Evolutionary conservation across 805 yeast species (phyloP).

Genomic region (Myxozyma neotropica): DNA sequence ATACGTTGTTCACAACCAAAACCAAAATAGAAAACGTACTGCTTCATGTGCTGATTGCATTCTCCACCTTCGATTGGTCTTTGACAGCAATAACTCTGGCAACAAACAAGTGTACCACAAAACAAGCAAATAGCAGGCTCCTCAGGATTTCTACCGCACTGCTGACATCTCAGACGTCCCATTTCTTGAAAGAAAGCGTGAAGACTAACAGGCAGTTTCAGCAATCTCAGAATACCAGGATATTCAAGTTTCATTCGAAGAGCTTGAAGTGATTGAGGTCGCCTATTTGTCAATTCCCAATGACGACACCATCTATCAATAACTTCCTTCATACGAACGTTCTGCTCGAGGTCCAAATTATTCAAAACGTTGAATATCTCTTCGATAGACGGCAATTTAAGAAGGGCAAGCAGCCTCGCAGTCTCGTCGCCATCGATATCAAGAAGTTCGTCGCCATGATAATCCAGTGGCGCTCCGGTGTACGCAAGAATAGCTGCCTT

Average conservation of each 20-base stretch:
- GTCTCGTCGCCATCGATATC: slow-evolving; percentile 50
- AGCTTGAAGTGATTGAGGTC: slow-evolving; percentile 17
- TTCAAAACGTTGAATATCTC: neutral
- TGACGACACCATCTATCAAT: slow-evolving; percentile 30
- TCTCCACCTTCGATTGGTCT: slow-evolving; percentile 57
- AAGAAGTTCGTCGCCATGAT: slow-evolving; percentile 39
- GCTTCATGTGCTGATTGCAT: slow-evolving; percentile 71
- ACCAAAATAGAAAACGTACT: slow-evolving; percentile 40
- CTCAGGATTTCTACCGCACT: slow-evolving; percentile 43
- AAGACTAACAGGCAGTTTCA: slow-evolving; percentile 65
- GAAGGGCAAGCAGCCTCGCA: slow-evolving; percentile 53
- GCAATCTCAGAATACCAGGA: slow-evolving; percentile 65
- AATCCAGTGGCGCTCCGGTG: slow-evolving; percentile 54
- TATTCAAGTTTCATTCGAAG: slow-evolving; percentile 42
- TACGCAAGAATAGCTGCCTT: slow-evolving; percentile 59
- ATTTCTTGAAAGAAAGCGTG: slow-evolving; percentile 68
- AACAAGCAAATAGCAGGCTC: slow-evolving; percentile 88
- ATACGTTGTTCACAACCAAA: too few species aligned
- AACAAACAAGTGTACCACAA: slow-evolving; percentile 69
- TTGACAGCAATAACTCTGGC: slow-evolving; percentile 59
- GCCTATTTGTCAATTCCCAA: slow-evolving; percentile 17
- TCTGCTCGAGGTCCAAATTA: neutral
- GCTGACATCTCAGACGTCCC: slow-evolving; percentile 38
- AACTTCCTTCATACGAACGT: slow-evolving; percentile 15
- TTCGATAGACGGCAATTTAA: slow-evolving; percentile 46